Conservation (phyloP, 345 rosid species). For the Mercurialis annua region DNA sequence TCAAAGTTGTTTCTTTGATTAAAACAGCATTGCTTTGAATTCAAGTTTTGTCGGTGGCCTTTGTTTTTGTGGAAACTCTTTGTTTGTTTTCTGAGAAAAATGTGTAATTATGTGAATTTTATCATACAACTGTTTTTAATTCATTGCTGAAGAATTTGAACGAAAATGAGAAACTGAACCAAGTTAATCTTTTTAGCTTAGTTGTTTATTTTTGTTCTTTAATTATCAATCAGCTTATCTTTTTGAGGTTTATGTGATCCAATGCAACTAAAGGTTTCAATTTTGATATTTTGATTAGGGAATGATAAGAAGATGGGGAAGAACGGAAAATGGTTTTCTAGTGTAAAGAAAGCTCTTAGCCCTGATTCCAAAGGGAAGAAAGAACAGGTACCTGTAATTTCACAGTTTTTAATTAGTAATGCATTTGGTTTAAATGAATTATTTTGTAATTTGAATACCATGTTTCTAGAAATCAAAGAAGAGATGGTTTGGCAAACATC, state of each 20-base stretch:
- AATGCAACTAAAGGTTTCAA: constrained; percentile 6
- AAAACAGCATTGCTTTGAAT: constrained; percentile 9
- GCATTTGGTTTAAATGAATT: neutral
- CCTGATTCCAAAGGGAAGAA: constrained; percentile 62
- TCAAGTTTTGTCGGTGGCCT: constrained; percentile 15
- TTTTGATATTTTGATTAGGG: constrained; percentile 10
- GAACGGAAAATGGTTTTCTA: constrained; percentile 90
- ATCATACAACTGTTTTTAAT: neutral
- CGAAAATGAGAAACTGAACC: neutral
- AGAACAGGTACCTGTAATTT: constrained; percentile 34
- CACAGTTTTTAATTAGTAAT: constrained; percentile 5
- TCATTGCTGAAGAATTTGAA: neutral
- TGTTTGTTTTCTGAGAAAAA: constrained; percentile 12
- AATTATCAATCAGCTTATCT: neutral
- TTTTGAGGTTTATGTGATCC: no score
- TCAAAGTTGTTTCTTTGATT: constrained; percentile 9
- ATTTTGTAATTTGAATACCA: neutral
- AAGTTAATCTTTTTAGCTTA: neutral
- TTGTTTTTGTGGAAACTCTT: neutral
- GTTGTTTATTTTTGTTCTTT: neutral
- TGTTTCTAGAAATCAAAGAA: constrained; percentile 31
- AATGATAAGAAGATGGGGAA: constrained; percentile 73
- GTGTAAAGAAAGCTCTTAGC: constrained; percentile 79
- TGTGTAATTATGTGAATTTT: neutral
- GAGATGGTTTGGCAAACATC: constrained; percentile 58